Evolutionary conservation across 1,139 yeast genomes (phyloP).

Genomic region (Protomyces gravidus): DNA sequence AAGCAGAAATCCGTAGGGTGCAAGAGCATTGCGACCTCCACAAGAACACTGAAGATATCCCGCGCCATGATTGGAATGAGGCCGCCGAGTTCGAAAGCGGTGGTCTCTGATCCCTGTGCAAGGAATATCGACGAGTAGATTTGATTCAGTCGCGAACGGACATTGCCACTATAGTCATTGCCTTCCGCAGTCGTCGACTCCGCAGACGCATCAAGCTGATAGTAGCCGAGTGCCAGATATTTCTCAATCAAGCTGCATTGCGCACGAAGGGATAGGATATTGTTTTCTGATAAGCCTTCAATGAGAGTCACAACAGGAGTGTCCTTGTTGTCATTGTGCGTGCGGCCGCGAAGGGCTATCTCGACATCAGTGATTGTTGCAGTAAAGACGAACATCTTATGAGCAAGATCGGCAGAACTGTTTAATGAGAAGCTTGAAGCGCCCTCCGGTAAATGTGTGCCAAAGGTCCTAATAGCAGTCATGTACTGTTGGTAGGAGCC

Average conservation of each 20-base stretch:
- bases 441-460: background rate
- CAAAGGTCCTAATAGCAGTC: background rate
- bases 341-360: slow-evolving; percentile 16
- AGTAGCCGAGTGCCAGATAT: background rate
- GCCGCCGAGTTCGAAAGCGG: background rate
- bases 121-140: background rate
- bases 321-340: slow-evolving; percentile 16
- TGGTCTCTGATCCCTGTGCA: background rate
- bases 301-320: slow-evolving; percentile 5
- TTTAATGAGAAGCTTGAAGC: background rate
- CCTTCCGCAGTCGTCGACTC: background rate
- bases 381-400: background rate
- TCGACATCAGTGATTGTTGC: slow-evolving; percentile 18
- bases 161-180: background rate
- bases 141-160: background rate
- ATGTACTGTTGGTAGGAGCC: background rate
- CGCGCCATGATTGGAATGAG: background rate
- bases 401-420: background rate
- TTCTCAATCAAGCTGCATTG: slow-evolving; percentile 3
- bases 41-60: slow-evolving; percentile 1
- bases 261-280: slow-evolving; percentile 8
- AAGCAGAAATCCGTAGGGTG: background rate
- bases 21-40: background rate
- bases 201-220: background rate
- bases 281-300: slow-evolving; percentile 20